Conservation (phyloP, 805 yeast species). For the Candida cerambycidarum region DNA sequence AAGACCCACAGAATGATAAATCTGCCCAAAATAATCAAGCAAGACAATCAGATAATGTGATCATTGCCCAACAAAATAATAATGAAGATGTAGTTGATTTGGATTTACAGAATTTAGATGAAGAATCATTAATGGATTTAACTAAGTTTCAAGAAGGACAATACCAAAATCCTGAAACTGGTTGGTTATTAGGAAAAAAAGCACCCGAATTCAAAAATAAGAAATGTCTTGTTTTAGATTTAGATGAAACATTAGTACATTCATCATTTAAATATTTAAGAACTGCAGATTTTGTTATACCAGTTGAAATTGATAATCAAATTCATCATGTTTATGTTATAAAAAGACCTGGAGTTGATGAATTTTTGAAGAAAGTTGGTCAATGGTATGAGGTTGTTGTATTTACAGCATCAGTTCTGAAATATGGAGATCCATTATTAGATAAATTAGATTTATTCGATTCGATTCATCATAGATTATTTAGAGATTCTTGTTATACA, state of each 20-base stretch:
- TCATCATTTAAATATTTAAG: conserved; percentile 89
- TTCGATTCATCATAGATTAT: conserved; percentile 84
- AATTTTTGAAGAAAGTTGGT: conserved; percentile 80
- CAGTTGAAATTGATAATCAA: conserved; percentile 93
- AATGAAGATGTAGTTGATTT: conserved; percentile 18
- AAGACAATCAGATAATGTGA: conserved; percentile 12
- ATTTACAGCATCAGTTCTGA: conserved; percentile 92
- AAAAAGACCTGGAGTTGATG: conserved; percentile 97
- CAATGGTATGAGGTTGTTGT: conserved; percentile 91
- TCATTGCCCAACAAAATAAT: conserved; percentile 12
- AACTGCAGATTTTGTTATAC: conserved; percentile 94
- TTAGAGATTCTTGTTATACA: conserved; percentile 91
- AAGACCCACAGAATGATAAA: background rate
- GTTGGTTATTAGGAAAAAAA: conserved; percentile 62
- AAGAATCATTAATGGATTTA: conserved; percentile 49
- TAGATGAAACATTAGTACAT: conserved; percentile 96
- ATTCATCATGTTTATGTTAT: conserved; percentile 93
- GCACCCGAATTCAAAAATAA: conserved; percentile 51
- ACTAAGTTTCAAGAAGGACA: conserved; percentile 72
- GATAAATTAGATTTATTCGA: conserved; percentile 80
- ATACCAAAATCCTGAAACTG: conserved; percentile 59
- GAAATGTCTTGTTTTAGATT: conserved; percentile 86
- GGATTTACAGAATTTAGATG: conserved; percentile 20
- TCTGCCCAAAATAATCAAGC: background rate
- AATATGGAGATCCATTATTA: conserved; percentile 93